Evolutionary conservation across 257 asterid species (phyloP).

Genomic region (Solanum clarkiae): DNA sequence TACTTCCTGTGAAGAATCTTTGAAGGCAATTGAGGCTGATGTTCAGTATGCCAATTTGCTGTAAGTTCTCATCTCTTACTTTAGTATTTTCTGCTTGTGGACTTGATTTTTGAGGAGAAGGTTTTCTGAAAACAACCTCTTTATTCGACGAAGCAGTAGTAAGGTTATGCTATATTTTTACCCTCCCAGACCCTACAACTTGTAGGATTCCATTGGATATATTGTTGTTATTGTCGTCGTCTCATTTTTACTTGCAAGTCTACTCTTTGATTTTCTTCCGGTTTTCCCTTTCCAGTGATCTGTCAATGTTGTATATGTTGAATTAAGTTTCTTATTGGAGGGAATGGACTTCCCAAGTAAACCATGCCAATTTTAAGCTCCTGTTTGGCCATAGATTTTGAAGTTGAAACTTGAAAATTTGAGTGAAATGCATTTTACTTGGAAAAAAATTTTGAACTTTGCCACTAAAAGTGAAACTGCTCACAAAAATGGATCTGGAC

Average conservation of each 20-base stretch:
- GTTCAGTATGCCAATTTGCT: constrained; percentile 46
- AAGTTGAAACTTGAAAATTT: background rate
- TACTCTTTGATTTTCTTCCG: background rate
- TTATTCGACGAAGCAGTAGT: too few relatives aligned
- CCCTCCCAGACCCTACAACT: too few relatives aligned
- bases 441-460: background rate
- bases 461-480: background rate
- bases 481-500: background rate
- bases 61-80: constrained; percentile 17
- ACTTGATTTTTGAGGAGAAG: too few relatives aligned
- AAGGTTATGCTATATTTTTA: too few relatives aligned
- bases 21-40: constrained; percentile 36
- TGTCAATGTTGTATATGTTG: background rate
- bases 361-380: background rate
- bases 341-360: background rate
- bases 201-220: too few relatives aligned
- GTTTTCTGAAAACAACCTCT: too few relatives aligned
- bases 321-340: background rate
- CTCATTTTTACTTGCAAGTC: background rate
- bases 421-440: background rate
- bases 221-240: background rate
- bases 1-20: constrained; percentile 35
- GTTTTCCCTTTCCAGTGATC: background rate
- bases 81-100: too few relatives aligned
- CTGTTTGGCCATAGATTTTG: background rate